phyloP scores from a whole-genome alignment of 2,329 filamentous ascomycete species.

The Fusarium poae region DNA sequence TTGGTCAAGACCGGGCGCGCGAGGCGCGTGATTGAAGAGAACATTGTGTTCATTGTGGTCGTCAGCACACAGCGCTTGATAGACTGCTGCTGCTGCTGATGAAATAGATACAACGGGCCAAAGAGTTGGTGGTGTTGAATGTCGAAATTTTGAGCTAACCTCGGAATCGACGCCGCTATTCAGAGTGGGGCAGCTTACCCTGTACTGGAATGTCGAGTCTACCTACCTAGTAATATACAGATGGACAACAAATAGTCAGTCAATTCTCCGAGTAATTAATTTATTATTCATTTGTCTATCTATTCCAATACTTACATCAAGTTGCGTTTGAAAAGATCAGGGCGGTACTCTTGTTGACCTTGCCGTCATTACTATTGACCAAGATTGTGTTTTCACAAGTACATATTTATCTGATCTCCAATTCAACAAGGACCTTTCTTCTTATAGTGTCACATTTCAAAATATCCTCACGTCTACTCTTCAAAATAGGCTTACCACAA shows the following conservation, averaged over 20 bases:
- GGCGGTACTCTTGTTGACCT: too few species aligned
- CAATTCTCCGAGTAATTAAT: not conserved
- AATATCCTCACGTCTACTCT: too few species aligned
- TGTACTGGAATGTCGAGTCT: conserved; percentile 12
- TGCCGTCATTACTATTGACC: too few species aligned
- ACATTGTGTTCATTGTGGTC: conserved; percentile 43
- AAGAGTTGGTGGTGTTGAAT: conserved; percentile 40
- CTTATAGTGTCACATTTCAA: too few species aligned
- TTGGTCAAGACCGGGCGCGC: conserved; percentile 49
- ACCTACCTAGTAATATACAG: not conserved
- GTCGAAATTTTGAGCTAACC: conserved; percentile 48
- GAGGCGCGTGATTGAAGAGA: conserved; percentile 51
- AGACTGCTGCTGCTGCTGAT: conserved; percentile 36
- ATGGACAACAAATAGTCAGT: not conserved
- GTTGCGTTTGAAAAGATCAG: too few species aligned
- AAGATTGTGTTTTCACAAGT: too few species aligned
- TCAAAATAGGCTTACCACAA: not conserved
- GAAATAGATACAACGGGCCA: conserved; percentile 26
- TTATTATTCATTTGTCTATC: too few species aligned
- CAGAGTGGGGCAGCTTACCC: conserved; percentile 37
- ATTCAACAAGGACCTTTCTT: too few species aligned
- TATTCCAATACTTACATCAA: too few species aligned
- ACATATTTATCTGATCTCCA: too few species aligned
- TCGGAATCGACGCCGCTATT: conserved; percentile 39
- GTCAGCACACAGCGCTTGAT: conserved; percentile 15